phyloP scores from a whole-genome alignment of 1,284 basidiomycete genomes.

The Cystobasidiaceae sp. region DNA sequence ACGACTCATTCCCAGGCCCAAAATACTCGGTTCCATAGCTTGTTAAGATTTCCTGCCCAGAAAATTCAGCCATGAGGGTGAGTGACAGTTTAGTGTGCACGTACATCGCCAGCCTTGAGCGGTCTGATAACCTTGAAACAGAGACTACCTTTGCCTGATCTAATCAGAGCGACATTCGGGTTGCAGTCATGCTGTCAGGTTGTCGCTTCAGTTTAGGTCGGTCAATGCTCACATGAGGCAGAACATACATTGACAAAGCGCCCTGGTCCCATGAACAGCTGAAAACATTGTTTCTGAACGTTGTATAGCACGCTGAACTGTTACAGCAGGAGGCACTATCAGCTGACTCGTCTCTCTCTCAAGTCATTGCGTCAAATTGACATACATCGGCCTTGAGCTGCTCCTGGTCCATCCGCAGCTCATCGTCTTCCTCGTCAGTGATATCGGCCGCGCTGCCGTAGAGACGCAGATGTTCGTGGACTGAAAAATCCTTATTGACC shows the following conservation, averaged over 20 bases:
- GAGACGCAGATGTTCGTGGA: slow-evolving; percentile 63
- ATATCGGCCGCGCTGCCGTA: slow-evolving; percentile 75
- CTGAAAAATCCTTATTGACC: slow-evolving; percentile 65
- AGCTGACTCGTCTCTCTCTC: background rate
- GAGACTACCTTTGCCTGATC: slow-evolving; percentile 68
- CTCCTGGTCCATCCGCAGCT: slow-evolving; percentile 55
- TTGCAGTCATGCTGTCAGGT: slow-evolving; percentile 74
- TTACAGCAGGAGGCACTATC: slow-evolving; percentile 61
- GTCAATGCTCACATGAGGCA: background rate
- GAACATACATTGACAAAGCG: slow-evolving; percentile 83
- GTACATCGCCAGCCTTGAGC: slow-evolving; percentile 75
- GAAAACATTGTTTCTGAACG: slow-evolving; percentile 81
- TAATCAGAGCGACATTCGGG: slow-evolving; percentile 80
- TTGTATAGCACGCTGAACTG: slow-evolving; percentile 91
- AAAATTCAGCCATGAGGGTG: background rate
- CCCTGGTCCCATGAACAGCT: slow-evolving; percentile 84
- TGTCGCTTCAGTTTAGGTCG: background rate
- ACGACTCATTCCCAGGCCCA: slow-evolving; percentile 75
- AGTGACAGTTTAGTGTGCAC: slow-evolving; percentile 69
- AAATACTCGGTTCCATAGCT: slow-evolving; percentile 57
- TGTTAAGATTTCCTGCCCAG: slow-evolving; percentile 40
- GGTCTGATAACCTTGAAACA: slow-evolving; percentile 77
- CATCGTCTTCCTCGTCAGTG: slow-evolving; percentile 71
- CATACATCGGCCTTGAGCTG: slow-evolving; percentile 57
- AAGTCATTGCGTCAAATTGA: slow-evolving; percentile 44